A percentile compares a stretch with the other conserved stretches of the same genome.
phyloP scores from a whole-genome alignment of 257 asterid species.

The Solanum pimpinellifolium region DNA sequence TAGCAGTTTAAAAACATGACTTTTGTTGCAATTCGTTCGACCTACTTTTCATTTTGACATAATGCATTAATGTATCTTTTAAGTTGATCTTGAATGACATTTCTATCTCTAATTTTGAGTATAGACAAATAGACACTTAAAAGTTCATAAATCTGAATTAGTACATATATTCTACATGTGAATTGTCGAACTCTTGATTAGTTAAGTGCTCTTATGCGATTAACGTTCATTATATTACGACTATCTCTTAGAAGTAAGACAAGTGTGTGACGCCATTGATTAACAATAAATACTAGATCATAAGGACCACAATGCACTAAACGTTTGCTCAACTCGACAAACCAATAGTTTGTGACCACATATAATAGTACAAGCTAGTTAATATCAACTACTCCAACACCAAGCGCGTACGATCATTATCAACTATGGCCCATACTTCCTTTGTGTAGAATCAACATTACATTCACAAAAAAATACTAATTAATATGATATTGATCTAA shows the following conservation, averaged over 20 bases:
- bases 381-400: not conserved
- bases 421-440: not conserved
- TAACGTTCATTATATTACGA: not conserved
- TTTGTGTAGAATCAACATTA: not conserved
- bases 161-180: no score
- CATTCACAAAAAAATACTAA: not conserved
- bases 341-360: not conserved
- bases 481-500: no score
- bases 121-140: no score
- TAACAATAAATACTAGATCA: no score
- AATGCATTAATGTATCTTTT: no score
- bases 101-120: no score
- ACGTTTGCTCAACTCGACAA: not conserved
- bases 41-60: no score
- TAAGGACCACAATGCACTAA: not conserved
- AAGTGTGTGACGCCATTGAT: not conserved
- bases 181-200: not conserved
- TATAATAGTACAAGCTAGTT: no score
- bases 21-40: no score
- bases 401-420: no score
- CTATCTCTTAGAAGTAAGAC: not conserved
- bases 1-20: no score
- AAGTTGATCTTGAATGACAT: rapidly evolving
- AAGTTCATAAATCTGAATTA: no score
- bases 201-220: not conserved